Conservation (phyloP, 345 rosid genomes). For the Nephelium lappaceum region DNA sequence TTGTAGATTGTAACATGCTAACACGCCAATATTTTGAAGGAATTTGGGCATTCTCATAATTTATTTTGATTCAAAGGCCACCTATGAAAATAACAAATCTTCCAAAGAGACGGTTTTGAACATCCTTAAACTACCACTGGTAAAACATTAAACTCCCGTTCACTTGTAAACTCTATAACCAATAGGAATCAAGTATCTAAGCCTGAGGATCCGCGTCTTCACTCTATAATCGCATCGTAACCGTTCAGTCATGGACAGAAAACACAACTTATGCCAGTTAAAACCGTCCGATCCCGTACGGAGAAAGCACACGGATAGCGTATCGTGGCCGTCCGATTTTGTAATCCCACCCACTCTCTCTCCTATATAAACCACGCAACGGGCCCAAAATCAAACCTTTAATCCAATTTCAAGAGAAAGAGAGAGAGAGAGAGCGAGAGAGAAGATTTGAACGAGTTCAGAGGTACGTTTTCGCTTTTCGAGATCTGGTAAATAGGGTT, state of each 20-base stretch:
- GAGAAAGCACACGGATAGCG: constrained; percentile 59
- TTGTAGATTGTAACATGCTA: no score
- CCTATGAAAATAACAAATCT: not conserved
- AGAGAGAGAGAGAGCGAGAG: not conserved
- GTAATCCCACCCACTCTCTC: not conserved
- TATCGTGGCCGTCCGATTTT: constrained; percentile 40
- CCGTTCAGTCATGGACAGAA: constrained; percentile 43
- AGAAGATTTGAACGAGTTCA: not conserved
- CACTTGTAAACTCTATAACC: not conserved
- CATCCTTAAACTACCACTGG: not conserved
- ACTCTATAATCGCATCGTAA: constrained; percentile 25
- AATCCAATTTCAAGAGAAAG: not conserved
- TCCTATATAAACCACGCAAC: constrained; percentile 23
- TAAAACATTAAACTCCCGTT: not conserved
- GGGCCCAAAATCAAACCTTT: accelerated
- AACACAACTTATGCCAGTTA: constrained; percentile 48
- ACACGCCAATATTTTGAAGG: not conserved
- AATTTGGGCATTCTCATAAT: not conserved
- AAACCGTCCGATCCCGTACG: constrained; percentile 44
- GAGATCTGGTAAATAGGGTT: not conserved
- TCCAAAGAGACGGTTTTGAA: not conserved
- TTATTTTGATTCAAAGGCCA: not conserved
- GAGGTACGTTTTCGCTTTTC: constrained; percentile 25
- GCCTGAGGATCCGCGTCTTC: constrained; percentile 47
- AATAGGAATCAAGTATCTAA: constrained; percentile 26